Base-by-base conservation (phyloP, 164 flowering plant species). In the Echeveria elegans region DNA sequence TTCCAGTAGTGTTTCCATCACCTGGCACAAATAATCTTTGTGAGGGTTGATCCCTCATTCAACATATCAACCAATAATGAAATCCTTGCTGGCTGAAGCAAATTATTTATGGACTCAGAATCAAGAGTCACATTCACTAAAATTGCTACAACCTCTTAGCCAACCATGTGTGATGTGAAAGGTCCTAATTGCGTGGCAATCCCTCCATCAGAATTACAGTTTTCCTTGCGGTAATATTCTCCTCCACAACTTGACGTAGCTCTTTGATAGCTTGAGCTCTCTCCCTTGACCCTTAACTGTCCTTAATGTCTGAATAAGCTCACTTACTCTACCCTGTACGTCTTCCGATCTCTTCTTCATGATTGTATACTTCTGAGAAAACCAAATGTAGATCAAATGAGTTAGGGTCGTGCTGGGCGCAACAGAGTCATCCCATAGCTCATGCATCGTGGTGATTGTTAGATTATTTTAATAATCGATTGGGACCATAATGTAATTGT, bases 141-240 rank as follows among this genome's bases (percentile, higher is more conserved):
- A 74, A 89, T 85, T 18, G 82, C 89, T 72, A 92, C 72, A 10
- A 76, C 83, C 70, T 92, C 98, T 0, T 86, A 89, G 34, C 98
- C 98, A 40, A 92, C 98, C 1, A 86, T 89, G 60, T 92, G 89
- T 4, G 92, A 82, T 23, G 97, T 92, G 68, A 92, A 89, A 16
- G 90, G 94, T 52, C 96, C 98, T 19, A 92, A 69, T 36, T 89
- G 72, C 48, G 91, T 84, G 40, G 75, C 43, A 59, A 85, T 71
- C n/a, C 98, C 96, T 50, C 88, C 92, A 43, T 81, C 77, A 47
- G 83, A 90, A 81, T 82, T 66, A 85, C 81, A 0, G 87, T 72
- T 73, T 79, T 89, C 81, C 81, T 81, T 1, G 86, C 89, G 5
- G 91, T 78, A 14, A 76, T 77, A 63, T 89, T 92, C 6, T 73